These are phyloP conservation scores for Lenzites betulinus DNA, from an alignment of 768 basidiomycete genomes.

Conservation along the genomic window DNA sequence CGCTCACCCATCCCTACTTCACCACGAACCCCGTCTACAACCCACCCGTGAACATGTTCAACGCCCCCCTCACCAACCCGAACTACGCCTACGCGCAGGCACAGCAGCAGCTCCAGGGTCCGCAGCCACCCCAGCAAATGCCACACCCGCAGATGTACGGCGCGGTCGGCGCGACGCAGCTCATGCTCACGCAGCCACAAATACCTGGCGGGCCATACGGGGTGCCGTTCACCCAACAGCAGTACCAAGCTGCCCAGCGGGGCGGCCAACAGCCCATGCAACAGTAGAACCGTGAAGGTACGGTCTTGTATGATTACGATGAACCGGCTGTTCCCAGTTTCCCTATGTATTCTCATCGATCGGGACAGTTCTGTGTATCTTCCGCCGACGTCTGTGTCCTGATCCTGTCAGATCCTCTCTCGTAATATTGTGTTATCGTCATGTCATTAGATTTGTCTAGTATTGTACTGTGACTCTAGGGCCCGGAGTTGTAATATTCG, in stretches of 20 bases:
- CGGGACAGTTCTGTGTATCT: neutral
- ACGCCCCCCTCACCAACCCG: slow-evolving; percentile 48
- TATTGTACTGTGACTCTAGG: slow-evolving; percentile 10
- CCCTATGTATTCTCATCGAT: slow-evolving; percentile 12
- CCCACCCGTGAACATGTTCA: slow-evolving; percentile 63
- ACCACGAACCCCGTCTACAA: slow-evolving; percentile 58
- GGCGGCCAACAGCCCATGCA: neutral
- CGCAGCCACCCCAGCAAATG: slow-evolving; percentile 41
- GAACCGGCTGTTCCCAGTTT: neutral
- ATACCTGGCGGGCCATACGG: slow-evolving; percentile 19
- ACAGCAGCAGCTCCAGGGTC: slow-evolving; percentile 45
- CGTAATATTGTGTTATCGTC: neutral
- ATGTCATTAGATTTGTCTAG: neutral
- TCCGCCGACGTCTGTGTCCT: neutral
- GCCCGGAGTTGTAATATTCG: slow-evolving; percentile 12
- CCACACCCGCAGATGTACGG: slow-evolving; percentile 32
- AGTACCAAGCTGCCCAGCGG: slow-evolving; percentile 2
- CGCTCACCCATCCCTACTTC: slow-evolving; percentile 92
- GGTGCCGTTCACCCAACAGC: slow-evolving; percentile 14
- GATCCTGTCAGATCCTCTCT: neutral
- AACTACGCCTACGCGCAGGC: slow-evolving; percentile 48
- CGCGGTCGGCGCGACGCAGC: slow-evolving; percentile 10
- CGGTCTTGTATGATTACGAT: neutral
- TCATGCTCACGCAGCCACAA: slow-evolving; percentile 17
- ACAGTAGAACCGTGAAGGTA: neutral